phyloP scores from a whole-genome alignment of 768 basidiomycete species.

The Lepiota venenata region DNA sequence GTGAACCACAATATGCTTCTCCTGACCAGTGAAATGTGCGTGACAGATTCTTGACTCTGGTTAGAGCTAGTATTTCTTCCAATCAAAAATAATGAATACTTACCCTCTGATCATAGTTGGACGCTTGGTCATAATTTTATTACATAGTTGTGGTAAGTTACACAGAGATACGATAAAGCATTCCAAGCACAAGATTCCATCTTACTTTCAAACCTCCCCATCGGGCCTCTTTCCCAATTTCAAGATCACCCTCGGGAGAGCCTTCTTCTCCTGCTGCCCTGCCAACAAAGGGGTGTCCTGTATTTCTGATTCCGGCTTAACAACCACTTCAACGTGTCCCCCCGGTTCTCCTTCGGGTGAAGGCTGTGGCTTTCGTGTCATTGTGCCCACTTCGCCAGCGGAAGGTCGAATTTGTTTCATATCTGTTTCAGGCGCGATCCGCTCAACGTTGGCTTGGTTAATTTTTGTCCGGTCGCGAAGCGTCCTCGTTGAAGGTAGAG shows the following conservation, averaged over 20 bases:
- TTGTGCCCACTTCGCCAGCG: neutral
- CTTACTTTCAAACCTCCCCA: neutral
- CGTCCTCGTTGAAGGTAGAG: constrained; percentile 36
- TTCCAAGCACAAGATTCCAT: neutral
- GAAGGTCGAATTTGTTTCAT: constrained; percentile 1
- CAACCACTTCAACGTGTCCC: neutral
- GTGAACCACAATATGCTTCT: no score
- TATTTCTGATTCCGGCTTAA: constrained; percentile 16
- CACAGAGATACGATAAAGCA: neutral
- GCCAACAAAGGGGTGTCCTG: constrained; percentile 6
- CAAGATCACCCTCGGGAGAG: constrained; percentile 51
- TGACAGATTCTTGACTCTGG: no score
- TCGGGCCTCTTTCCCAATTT: constrained; percentile 47
- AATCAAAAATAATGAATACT: neutral
- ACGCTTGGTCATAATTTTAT: neutral
- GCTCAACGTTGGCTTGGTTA: constrained; percentile 23
- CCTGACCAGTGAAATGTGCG: no score
- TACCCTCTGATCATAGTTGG: neutral
- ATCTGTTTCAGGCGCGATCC: neutral
- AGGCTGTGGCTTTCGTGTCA: constrained; percentile 6
- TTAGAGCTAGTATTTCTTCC: no score
- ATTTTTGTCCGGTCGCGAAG: constrained; percentile 53
- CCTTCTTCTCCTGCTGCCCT: constrained; percentile 28
- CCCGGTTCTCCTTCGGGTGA: constrained; percentile 1
- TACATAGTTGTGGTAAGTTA: neutral